A percentile compares a stretch with the other conserved stretches of the same genome.
phyloP scores from a whole-genome alignment of 2,329 filamentous ascomycete species.

The Tolypocladium nubicola region DNA sequence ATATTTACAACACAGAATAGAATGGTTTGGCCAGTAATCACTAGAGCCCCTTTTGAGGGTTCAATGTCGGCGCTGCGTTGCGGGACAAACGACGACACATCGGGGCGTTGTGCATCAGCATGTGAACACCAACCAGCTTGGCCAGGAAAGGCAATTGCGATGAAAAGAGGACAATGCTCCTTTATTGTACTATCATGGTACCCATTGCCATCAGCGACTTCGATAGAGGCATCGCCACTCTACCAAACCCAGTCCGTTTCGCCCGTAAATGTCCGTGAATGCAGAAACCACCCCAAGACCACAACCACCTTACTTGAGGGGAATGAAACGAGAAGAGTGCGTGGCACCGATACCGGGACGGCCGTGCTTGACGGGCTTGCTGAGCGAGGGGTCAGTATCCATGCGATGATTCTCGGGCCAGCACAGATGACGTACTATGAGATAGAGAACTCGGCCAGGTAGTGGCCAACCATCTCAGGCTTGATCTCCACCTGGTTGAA shows the following conservation, averaged over 20 bases:
- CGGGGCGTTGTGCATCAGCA: neutral
- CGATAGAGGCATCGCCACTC: conserved; percentile 32
- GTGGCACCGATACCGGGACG: conserved; percentile 99
- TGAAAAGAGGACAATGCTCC: conserved; percentile 24
- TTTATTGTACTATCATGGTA: conserved; percentile 34
- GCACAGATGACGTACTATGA: conserved; percentile 69
- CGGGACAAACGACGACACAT: neutral
- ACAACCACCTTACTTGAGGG: conserved; percentile 85
- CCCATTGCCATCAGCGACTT: conserved; percentile 33
- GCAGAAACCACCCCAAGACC: conserved; percentile 41
- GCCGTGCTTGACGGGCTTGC: conserved; percentile 99
- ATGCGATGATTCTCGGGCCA: neutral
- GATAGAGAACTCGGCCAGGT: conserved; percentile 98
- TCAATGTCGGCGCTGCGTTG: neutral
- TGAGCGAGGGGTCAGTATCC: conserved; percentile 43
- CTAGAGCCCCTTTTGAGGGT: neutral
- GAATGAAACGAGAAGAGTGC: conserved; percentile 99
- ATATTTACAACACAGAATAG: neutral
- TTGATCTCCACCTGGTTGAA: conserved; percentile 99
- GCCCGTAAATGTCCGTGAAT: conserved; percentile 46
- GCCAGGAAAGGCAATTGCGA: conserved; percentile 2
- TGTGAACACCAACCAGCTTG: neutral
- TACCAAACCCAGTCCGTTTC: conserved; percentile 48
- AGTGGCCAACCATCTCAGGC: conserved; percentile 99
- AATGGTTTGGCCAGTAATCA: neutral